A percentile compares a stretch with the other conserved stretches of the same genome.
Conservation (phyloP, 2,329 filamentous ascomycete species). For the Diplodia intermedia region DNA sequence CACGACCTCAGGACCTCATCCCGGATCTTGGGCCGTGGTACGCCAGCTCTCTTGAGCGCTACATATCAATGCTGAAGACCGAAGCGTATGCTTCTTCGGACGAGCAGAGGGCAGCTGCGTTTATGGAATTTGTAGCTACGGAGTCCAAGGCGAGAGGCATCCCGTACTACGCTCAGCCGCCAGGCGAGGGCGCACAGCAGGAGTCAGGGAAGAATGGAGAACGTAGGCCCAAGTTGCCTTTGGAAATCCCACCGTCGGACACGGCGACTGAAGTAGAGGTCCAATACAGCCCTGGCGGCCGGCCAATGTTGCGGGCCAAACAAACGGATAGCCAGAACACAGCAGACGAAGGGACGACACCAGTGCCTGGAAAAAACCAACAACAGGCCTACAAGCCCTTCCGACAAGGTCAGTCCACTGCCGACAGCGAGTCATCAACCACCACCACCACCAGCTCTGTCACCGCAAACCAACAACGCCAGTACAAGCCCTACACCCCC, state of each 20-base stretch:
- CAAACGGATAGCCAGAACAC: conserved; percentile 34
- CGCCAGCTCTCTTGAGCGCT: conserved; percentile 62
- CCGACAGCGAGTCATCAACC: conserved; percentile 35
- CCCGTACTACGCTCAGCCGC: conserved; percentile 8
- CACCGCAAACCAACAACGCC: conserved; percentile 34
- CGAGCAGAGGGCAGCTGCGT: conserved; percentile 61
- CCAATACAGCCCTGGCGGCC: conserved; percentile 61
- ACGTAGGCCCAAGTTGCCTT: conserved; percentile 36
- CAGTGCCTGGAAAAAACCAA: conserved; percentile 37
- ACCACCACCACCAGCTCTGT: conserved; percentile 47
- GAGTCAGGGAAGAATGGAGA: background rate
- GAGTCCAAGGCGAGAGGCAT: conserved; percentile 51
- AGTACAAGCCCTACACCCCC: conserved; percentile 45
- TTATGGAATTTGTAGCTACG: conserved; percentile 55
- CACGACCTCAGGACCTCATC: conserved; percentile 45
- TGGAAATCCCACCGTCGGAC: conserved; percentile 34
- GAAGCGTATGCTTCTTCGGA: conserved; percentile 58
- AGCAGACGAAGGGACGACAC: conserved; percentile 35
- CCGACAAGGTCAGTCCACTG: background rate
- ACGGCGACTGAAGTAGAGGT: conserved; percentile 36
- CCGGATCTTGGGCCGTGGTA: conserved; percentile 65
- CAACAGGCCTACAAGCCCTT: conserved; percentile 27
- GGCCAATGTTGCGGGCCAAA: conserved; percentile 52
- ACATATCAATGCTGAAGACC: conserved; percentile 61
- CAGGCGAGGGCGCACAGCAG: background rate